Conservation (phyloP, 371 early-diverging fungal genomes). For the Mucor piriformis region DNA sequence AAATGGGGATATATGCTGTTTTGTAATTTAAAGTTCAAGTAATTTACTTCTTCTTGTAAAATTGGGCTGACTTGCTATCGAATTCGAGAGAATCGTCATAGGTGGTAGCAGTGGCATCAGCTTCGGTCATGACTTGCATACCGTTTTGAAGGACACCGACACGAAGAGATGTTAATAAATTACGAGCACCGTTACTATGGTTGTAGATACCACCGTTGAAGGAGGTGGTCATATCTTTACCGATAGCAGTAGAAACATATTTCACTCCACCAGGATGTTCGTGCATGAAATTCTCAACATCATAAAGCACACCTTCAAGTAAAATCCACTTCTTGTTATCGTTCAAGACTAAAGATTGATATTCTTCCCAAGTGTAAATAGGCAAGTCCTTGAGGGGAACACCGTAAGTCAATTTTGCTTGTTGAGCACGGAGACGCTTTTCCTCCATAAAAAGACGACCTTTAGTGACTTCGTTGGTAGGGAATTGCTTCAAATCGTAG, state of each 20-base stretch:
- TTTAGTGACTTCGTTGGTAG: conserved; percentile 88
- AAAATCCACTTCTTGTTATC: conserved; percentile 79
- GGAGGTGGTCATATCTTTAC: conserved; percentile 83
- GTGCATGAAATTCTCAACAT: conserved; percentile 84
- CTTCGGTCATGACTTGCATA: conserved; percentile 54
- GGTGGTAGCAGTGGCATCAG: conserved; percentile 8
- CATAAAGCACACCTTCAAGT: conserved; percentile 89
- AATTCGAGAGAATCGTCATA: conserved; percentile 33
- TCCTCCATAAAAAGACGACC: conserved; percentile 83
- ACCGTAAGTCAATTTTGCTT: conserved; percentile 75
- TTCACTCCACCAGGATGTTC: conserved; percentile 92
- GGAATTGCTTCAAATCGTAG: conserved; percentile 88
- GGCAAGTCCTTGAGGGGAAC: conserved; percentile 74
- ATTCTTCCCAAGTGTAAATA: conserved; percentile 76
- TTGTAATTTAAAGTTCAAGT: too few relatives aligned
- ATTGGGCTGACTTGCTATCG: conserved; percentile 26
- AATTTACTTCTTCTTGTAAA: conserved; percentile 32
- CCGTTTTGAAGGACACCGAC: conserved; percentile 67
- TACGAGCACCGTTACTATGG: conserved; percentile 83
- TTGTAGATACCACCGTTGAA: conserved; percentile 92
- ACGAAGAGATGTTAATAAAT: conserved; percentile 74
- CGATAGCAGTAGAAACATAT: conserved; percentile 73
- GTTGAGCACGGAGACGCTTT: conserved; percentile 71
- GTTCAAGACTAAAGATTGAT: conserved; percentile 59
- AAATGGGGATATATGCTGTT: too few relatives aligned